Percentiles rank a stretch among this genome's conserved stretches.
These are phyloP conservation scores for Carex arenaria DNA, from an alignment of 202 grass and related monocot genomes.

Conservation along the genomic window DNA sequence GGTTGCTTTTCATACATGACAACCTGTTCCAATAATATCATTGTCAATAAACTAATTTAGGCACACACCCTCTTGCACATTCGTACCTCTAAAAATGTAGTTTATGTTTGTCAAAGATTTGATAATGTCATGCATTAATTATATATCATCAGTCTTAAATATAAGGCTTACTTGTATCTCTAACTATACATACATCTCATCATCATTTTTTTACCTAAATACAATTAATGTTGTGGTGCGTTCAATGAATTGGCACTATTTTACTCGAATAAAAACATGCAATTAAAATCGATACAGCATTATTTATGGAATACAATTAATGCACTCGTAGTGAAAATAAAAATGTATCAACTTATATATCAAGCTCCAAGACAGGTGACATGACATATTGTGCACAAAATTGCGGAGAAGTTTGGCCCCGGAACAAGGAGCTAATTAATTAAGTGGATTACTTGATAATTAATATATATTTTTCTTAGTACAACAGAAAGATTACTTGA, in stretches of 20 bases:
- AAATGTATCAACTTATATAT: too few relatives aligned
- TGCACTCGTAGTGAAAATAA: neutral
- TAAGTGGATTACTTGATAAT: too few relatives aligned
- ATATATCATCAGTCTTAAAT: neutral
- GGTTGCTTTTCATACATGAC: slow-evolving; percentile 14
- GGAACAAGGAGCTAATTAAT: neutral
- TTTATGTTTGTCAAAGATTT: neutral
- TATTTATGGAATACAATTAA: neutral
- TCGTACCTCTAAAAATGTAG: neutral
- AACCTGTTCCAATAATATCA: neutral
- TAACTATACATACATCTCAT: neutral
- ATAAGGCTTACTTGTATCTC: neutral
- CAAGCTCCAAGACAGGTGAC: neutral
- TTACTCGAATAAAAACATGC: neutral
- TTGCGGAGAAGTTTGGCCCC: neutral
- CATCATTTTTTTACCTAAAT: neutral
- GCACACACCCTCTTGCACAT: neutral
- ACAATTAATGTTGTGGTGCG: neutral
- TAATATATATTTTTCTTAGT: neutral
- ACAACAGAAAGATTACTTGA: neutral
- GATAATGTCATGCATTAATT: neutral
- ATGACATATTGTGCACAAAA: neutral
- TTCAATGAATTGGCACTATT: neutral
- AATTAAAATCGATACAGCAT: neutral
- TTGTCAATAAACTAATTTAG: neutral